Conservation (phyloP, 768 basidiomycete species). For the Albatrellus ellisii region DNA sequence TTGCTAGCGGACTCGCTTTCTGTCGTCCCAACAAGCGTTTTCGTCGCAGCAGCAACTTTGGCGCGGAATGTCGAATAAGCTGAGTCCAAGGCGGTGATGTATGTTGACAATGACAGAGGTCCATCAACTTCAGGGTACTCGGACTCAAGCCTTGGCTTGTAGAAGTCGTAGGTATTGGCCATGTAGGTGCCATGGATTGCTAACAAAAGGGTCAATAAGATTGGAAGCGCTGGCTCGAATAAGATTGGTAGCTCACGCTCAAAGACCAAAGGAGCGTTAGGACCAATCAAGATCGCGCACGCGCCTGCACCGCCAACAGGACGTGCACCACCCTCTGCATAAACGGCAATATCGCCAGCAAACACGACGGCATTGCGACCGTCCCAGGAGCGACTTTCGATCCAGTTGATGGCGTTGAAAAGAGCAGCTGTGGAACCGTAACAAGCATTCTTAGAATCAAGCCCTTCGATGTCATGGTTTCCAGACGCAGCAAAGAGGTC, state of each 20-base stretch:
- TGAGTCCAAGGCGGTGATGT: conserved; percentile 86
- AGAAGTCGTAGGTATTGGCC: conserved; percentile 98
- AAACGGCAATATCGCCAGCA: conserved; percentile 93
- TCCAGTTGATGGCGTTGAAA: conserved; percentile 98
- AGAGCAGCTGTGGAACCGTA: conserved; percentile 98
- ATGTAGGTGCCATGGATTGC: conserved; percentile 95
- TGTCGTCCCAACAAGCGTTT: conserved; percentile 19
- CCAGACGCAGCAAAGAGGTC: conserved; percentile 89
- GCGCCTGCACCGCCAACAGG: conserved; percentile 97
- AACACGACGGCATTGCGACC: conserved; percentile 97
- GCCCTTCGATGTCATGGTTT: conserved; percentile 96
- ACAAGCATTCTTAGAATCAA: conserved; percentile 99
- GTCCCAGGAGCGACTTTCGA: conserved; percentile 94
- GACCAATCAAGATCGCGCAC: conserved; percentile 89
- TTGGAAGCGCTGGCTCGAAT: not conserved
- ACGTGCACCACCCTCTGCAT: conserved; percentile 89
- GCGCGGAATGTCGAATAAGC: conserved; percentile 78
- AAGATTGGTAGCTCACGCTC: conserved; percentile 66
- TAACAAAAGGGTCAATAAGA: conserved; percentile 19
- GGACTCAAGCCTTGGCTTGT: conserved; percentile 92
- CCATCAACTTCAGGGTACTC: conserved; percentile 98
- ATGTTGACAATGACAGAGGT: conserved; percentile 89
- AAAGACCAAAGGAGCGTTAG: conserved; percentile 86
- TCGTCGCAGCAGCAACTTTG: conserved; percentile 55
- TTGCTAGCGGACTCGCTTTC: conserved; percentile 22